Evolutionary conservation across 805 yeast genomes (phyloP).

Genomic region (Clavispora vitiphila): DNA sequence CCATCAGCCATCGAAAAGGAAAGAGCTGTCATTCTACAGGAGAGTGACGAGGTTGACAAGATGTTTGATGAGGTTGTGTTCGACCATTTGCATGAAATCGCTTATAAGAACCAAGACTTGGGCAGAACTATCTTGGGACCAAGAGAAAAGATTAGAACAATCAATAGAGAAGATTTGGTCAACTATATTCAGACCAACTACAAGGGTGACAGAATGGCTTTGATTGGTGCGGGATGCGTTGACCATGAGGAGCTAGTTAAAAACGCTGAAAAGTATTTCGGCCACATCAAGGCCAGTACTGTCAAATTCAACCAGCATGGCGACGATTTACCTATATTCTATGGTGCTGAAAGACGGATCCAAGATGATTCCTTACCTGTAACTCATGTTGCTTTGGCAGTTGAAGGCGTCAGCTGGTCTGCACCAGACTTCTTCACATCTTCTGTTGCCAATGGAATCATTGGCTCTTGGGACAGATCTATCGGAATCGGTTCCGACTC

Average conservation of each 20-base stretch:
- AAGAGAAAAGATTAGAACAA: conserved; percentile 75
- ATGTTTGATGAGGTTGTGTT: conserved; percentile 98
- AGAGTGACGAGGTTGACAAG: conserved; percentile 95
- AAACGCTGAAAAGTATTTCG: conserved; percentile 73
- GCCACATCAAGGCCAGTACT: conserved; percentile 55
- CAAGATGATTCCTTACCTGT: conserved; percentile 79
- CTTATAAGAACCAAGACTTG: conserved; percentile 83
- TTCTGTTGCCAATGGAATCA: conserved; percentile 90
- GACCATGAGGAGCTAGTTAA: conserved; percentile 78
- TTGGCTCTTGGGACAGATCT: conserved; percentile 97
- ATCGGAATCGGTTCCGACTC: conserved; percentile 77
- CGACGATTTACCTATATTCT: conserved; percentile 70
- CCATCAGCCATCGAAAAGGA: conserved; percentile 87
- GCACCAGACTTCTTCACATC: conserved; percentile 94
- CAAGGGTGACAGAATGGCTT: conserved; percentile 94
- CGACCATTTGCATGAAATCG: conserved; percentile 91
- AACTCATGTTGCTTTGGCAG: conserved; percentile 87
- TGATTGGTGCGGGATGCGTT: conserved; percentile 95
- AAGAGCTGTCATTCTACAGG: conserved; percentile 93
- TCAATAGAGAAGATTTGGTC: conserved; percentile 69
- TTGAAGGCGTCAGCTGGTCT: conserved; percentile 98
- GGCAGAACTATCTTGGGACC: conserved; percentile 98
- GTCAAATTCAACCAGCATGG: conserved; percentile 71
- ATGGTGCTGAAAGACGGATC: conserved; percentile 81
- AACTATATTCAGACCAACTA: conserved; percentile 81